phyloP scores from a whole-genome alignment of 257 asterid species.

The Marsdenia floribunda region DNA sequence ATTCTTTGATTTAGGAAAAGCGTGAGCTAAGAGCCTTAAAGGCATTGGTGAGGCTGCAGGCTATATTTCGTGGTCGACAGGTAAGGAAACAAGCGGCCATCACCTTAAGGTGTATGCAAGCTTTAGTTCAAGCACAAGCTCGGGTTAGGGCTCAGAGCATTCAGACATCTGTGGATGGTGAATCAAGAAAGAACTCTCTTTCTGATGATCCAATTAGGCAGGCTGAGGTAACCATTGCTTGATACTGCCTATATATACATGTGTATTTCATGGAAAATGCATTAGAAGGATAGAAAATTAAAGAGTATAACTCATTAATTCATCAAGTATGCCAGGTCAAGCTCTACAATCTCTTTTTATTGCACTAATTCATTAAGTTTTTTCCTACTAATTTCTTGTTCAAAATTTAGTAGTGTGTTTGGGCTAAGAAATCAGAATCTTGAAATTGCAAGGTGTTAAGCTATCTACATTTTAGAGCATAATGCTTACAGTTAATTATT shows the following conservation, averaged over 20 bases:
- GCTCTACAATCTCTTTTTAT: neutral
- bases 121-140: conserved; percentile 79
- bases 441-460: neutral
- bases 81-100: conserved; percentile 85
- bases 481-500: neutral
- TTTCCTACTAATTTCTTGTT: neutral
- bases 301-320: neutral
- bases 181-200: conserved; percentile 8
- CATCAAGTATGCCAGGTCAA: conserved; percentile 54
- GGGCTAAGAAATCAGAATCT: neutral
- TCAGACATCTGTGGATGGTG: conserved; percentile 34
- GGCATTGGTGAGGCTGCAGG: conserved; percentile 89
- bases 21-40: conserved; percentile 83
- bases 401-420: neutral
- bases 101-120: conserved; percentile 85
- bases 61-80: conserved; percentile 75
- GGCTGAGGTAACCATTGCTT: conserved; percentile 49
- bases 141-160: conserved; percentile 62
- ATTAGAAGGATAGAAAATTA: too few species aligned
- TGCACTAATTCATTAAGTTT: neutral
- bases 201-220: conserved; percentile 40
- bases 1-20: conserved; percentile 47
- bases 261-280: neutral
- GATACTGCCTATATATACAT: neutral
- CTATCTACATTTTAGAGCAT: neutral